phyloP scores from a whole-genome alignment of 2,329 filamentous ascomycete genomes.

The Biscogniauxia mediterranea region DNA sequence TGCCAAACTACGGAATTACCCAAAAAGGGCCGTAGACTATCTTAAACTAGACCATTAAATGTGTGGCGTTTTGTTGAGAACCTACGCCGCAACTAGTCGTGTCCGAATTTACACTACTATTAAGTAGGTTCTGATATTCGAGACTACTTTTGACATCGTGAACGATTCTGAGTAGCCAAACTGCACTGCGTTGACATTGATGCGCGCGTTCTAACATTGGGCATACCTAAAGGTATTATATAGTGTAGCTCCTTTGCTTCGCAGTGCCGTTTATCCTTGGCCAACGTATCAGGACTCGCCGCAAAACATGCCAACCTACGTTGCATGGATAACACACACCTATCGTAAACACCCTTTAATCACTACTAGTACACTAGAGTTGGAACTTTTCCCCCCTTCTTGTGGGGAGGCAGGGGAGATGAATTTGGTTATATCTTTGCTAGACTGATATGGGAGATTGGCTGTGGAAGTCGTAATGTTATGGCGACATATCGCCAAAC shows the following conservation, averaged over 20 bases:
- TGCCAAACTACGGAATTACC: too few relatives aligned
- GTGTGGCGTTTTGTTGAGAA: not conserved
- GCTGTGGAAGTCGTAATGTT: not conserved
- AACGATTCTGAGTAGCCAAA: not conserved
- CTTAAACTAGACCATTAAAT: too few relatives aligned
- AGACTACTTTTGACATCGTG: not conserved
- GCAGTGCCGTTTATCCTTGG: not conserved
- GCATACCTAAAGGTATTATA: not conserved
- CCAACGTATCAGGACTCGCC: not conserved
- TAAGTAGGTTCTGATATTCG: not conserved
- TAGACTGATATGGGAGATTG: not conserved
- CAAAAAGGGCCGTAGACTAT: too few relatives aligned
- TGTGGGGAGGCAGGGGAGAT: not conserved
- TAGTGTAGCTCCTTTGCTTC: not conserved
- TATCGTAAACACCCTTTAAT: not conserved
- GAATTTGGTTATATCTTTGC: not conserved
- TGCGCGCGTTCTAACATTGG: not conserved
- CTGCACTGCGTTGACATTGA: not conserved
- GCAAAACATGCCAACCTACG: not conserved
- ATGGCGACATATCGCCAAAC: not conserved
- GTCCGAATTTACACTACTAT: not conserved
- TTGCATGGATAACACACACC: not conserved
- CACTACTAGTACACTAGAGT: not conserved
- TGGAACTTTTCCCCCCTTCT: not conserved
- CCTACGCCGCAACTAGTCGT: not conserved